phyloP scores from a whole-genome alignment of 805 yeast genomes.

The Metschnikowia continentalis region DNA sequence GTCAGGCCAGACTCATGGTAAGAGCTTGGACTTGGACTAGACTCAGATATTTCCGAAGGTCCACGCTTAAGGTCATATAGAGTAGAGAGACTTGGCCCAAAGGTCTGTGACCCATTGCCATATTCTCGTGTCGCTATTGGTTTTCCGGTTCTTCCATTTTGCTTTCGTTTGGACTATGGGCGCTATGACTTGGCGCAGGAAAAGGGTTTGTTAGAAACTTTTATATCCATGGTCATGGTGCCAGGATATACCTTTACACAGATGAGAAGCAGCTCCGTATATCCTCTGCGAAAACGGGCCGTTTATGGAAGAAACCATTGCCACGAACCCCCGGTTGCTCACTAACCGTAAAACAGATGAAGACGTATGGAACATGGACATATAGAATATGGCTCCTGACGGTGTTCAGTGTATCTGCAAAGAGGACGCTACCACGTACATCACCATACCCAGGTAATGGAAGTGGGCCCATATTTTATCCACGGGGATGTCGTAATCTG shows the following conservation, averaged over 20 bases:
- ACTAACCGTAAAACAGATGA: slow-evolving; percentile 83
- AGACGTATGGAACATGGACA: slow-evolving; percentile 48
- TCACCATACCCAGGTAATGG: slow-evolving; percentile 32
- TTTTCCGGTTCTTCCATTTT: too few relatives aligned
- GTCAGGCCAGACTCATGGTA: too few relatives aligned
- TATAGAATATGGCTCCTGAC: slow-evolving; percentile 55
- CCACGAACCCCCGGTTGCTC: slow-evolving; percentile 77
- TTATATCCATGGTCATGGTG: slow-evolving; percentile 96
- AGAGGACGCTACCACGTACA: slow-evolving; percentile 7
- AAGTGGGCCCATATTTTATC: slow-evolving; percentile 1
- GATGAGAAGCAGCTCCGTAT: slow-evolving; percentile 73
- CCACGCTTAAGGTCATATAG: too few relatives aligned
- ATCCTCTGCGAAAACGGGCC: slow-evolving; percentile 52
- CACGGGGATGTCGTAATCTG: slow-evolving; percentile 14
- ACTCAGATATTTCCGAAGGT: too few relatives aligned
- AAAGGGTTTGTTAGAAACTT: slow-evolving; percentile 67
- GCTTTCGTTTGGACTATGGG: slow-evolving; percentile 62
- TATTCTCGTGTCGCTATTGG: too few relatives aligned
- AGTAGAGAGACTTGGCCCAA: too few relatives aligned
- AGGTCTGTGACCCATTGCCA: too few relatives aligned
- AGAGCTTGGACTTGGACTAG: too few relatives aligned
- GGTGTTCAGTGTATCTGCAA: too few relatives aligned
- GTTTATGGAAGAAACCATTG: slow-evolving; percentile 71
- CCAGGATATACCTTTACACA: slow-evolving; percentile 93
- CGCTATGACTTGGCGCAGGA: slow-evolving; percentile 95